Percentiles rank a stretch among this genome's conserved stretches.
Conservation (phyloP, 768 basidiomycete species). For the Tricholoma hemisulphureum region DNA sequence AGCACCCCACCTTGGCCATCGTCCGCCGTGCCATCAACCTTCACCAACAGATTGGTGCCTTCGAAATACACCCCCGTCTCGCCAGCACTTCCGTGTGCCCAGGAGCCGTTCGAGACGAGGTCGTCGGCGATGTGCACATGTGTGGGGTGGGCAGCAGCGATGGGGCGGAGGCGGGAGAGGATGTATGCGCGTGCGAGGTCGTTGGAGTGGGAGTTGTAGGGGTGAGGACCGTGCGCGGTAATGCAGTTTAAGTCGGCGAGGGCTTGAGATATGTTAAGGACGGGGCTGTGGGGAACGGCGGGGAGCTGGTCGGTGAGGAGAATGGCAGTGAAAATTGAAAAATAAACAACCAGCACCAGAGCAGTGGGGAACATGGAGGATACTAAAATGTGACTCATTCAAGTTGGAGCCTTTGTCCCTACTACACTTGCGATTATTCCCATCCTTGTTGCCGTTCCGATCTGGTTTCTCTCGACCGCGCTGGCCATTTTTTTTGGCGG, state of each 20-base stretch:
- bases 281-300: slow-evolving; percentile 9
- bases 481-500: too few relatives aligned
- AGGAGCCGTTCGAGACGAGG: slow-evolving; percentile 20
- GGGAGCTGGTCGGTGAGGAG: slow-evolving; percentile 17
- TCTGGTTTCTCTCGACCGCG: too few relatives aligned
- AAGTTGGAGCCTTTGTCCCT: too few relatives aligned
- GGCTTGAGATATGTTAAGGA: slow-evolving; percentile 18
- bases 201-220: slow-evolving; percentile 78
- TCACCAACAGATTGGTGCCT: slow-evolving; percentile 66
- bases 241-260: slow-evolving; percentile 35
- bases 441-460: too few relatives aligned
- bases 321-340: slow-evolving; percentile 11
- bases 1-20: slow-evolving; percentile 47
- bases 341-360: slow-evolving; percentile 8
- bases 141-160: slow-evolving; percentile 38
- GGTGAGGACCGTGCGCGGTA: slow-evolving; percentile 61
- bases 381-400: too few relatives aligned
- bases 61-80: slow-evolving; percentile 53
- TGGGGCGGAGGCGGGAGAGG: slow-evolving; percentile 47
- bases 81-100: slow-evolving; percentile 19
- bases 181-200: slow-evolving; percentile 63
- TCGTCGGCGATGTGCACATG: slow-evolving; percentile 56
- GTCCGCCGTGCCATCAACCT: slow-evolving; percentile 52
- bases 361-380: too few relatives aligned
- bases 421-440: too few relatives aligned